A percentile compares a stretch with the other conserved stretches of the same genome.
Evolutionary conservation across 495 filamentous ascomycete species (phyloP).

Genomic region (Hyphodiscus hymeniophilus): DNA sequence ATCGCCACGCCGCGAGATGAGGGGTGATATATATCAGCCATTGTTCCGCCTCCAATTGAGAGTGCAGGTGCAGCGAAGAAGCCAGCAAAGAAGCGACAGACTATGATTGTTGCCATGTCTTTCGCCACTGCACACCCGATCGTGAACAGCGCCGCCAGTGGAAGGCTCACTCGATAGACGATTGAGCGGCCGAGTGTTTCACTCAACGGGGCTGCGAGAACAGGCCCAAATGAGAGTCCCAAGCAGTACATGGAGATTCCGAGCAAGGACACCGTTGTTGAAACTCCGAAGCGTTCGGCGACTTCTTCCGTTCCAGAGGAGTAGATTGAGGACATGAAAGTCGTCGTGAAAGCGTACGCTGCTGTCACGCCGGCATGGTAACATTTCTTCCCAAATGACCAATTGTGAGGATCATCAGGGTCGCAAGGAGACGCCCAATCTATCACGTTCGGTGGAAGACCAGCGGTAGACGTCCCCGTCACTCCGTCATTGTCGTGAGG

Average conservation of each 20-base stretch:
- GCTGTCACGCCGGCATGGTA: constrained; percentile 1
- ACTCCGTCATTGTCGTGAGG: too few species aligned
- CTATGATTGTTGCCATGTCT: constrained; percentile 45
- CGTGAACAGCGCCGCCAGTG: constrained; percentile 47
- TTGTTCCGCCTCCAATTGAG: constrained; percentile 32
- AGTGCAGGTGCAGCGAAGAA: constrained; percentile 41
- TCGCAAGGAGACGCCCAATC: constrained; percentile 3
- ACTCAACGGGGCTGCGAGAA: constrained; percentile 18
- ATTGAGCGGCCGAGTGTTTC: constrained; percentile 40
- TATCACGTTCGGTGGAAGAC: background rate
- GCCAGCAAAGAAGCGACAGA: constrained; percentile 54
- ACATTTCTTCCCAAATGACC: background rate
- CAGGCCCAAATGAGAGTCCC: constrained; percentile 9
- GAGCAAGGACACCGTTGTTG: background rate
- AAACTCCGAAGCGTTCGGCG: background rate
- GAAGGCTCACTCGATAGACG: constrained; percentile 45
- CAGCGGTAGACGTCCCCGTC: too few species aligned
- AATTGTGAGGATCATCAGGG: constrained; percentile 3
- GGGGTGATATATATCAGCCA: constrained; percentile 27
- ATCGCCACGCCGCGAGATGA: constrained; percentile 21
- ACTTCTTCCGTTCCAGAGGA: background rate
- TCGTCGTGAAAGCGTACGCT: background rate
- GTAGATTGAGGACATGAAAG: constrained; percentile 2
- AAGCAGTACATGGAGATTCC: constrained; percentile 1
- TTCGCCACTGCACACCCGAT: constrained; percentile 41